Evolutionary conservation across 345 rosid genomes (phyloP), one percentile per base, ranked within the genome.

Genomic region (Firmiana major): DNA sequence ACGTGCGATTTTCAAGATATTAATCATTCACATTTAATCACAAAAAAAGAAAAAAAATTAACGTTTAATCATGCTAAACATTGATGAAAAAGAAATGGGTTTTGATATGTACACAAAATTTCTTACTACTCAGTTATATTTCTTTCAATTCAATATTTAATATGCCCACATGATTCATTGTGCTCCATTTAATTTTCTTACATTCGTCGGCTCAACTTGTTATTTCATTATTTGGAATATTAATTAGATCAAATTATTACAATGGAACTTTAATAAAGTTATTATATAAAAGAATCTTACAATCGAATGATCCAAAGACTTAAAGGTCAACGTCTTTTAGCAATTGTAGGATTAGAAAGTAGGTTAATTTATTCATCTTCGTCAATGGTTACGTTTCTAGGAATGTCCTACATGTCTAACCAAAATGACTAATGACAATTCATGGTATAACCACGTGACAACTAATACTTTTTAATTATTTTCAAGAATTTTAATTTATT

Each of bases 241-340:
- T 31, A 31, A 31, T 31, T 31, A 11, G 10, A 55, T 55, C 9
- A 6, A 73, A n/a, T 19, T 55, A 31, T 31, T 31, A 31, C 34
- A n/a, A 21, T 54, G 7, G 1, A 42, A 53, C 8, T 1, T n/a
- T 19, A 42, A 40, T 34, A 64, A 38, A 38, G 26, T 38, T 64
- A 38, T 42, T 11, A 66, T 66, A 66, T 31, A 31, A 31, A 5
- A 36, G 53, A 51, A 71, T 71, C 8, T 64, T 55, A 43, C 66
- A 55, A 74, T 42, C 60, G 45, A 69, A 69, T 12, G 40, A 34
- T 53, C 38, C 34, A 34, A 63, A 34, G 9, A 24, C 0, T 63
- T 60, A 31, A 72, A 43, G 83, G 45, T 19, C 3, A 3, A 31
- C 34, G 34, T 31, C 77, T 71, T 72, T 31, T 72, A 72, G 36